Base-by-base conservation (phyloP, 2,329 filamentous ascomycete genomes). In the Chaetomium sp. region DNA sequence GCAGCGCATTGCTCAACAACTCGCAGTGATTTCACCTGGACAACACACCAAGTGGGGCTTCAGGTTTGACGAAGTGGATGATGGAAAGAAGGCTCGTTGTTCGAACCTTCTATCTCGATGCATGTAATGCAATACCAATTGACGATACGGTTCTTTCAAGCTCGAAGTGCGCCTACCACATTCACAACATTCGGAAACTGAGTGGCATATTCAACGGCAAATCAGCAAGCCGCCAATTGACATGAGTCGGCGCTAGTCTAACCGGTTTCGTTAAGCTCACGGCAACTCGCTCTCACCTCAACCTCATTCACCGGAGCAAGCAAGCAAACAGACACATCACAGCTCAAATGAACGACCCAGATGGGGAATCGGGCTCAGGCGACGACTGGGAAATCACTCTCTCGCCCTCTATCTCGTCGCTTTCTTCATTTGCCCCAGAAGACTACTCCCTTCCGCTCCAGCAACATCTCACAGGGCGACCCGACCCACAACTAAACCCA, bases 401-500 rank as follows among this genome's bases (percentile, higher is more conserved):
- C 6, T 64, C 65, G 5, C 65, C 65, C 4, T 60, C 65, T 7
- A 65, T 67, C 35, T 67, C 65, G 3, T 63, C 65, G 3, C 62
- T 67, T 8, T 67, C 65, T 2, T 67, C 65, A 2, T 67, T 67
- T 29, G 54, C 60, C 0, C 65, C 65, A 9, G 65, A 67, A 13
- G 65, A 67, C 4, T 63, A 45, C 31, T 65, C 65, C 4, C 42
- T 63, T 19, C 57, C 60, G 3, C 19, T 57, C 0, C 56, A 38
- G n/a, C 61, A 62, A 35, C 49, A 50, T 29, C 38, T 49, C 8
- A 29, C 45, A 29, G 23, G 12, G 16, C 55, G 50, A 16, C 31
- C 45, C 23, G 23, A 51, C 6, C 45, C 29, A 50, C 12, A 29
- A 29, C 51, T 21, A 5, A n/a, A 27, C 5, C 42, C 21, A 5